Percentiles rank a stretch among this genome's conserved stretches.
Evolutionary conservation across 768 basidiomycete genomes (phyloP).

Genomic region (Mrakia gelida): DNA sequence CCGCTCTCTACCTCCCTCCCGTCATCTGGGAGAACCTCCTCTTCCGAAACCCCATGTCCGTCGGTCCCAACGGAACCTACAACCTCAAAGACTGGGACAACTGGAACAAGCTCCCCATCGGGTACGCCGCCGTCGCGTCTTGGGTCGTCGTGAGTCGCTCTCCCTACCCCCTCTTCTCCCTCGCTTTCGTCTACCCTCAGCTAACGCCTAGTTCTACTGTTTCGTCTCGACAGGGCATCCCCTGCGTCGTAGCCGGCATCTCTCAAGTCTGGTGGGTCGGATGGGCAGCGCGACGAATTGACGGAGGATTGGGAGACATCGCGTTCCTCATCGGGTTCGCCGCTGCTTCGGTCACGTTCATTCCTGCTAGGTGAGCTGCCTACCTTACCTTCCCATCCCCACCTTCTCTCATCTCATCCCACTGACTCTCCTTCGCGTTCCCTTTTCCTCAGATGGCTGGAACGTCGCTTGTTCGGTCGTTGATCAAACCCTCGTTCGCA

Average conservation of each 20-base stretch:
- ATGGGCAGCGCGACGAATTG: slow-evolving; percentile 28
- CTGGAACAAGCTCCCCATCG: slow-evolving; percentile 17
- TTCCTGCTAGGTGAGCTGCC: slow-evolving; percentile 16
- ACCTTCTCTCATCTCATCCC: background rate
- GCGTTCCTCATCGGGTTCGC: slow-evolving; percentile 28
- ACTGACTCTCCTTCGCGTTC: background rate
- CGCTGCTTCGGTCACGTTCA: slow-evolving; percentile 1
- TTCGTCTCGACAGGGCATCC: slow-evolving; percentile 7
- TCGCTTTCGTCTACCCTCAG: no score
- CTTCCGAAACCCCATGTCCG: slow-evolving; percentile 27
- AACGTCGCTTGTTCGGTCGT: no score
- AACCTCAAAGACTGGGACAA: slow-evolving; percentile 26
- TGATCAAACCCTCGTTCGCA: background rate
- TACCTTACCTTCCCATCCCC: background rate
- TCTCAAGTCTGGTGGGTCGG: slow-evolving; percentile 31
- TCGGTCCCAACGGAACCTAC: slow-evolving; percentile 19
- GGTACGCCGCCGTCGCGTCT: slow-evolving; percentile 14
- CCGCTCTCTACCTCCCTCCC: slow-evolving; percentile 27
- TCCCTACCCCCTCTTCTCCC: no score
- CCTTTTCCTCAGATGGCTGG: background rate
- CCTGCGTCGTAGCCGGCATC: slow-evolving; percentile 24
- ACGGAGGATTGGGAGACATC: slow-evolving; percentile 30
- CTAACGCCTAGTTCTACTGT: no score
- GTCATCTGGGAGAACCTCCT: slow-evolving; percentile 26
- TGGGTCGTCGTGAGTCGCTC: slow-evolving; percentile 20